Base-by-base conservation (phyloP, 2,329 filamentous ascomycete genomes). In the Fusarium pseudocircinatum region DNA sequence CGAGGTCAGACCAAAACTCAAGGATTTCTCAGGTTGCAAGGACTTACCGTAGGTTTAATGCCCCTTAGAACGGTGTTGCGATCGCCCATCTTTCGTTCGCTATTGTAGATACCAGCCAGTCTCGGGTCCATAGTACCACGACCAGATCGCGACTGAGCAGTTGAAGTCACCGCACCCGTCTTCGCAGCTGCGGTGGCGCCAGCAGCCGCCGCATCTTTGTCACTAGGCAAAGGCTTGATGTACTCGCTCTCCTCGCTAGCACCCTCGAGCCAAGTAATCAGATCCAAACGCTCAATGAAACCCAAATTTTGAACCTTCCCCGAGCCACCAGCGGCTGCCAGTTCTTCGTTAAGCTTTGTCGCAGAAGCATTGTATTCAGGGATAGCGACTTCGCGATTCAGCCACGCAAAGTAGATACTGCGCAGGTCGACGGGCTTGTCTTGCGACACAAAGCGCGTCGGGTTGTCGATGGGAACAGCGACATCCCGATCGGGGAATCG, bases 391-490 rank as follows among this genome's bases (percentile, higher is more conserved):
- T 98, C 96, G 82, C 95, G 94, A 84, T 98, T 97, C 78, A 94
- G 87, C 94, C 95, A 99, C 63, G 95, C 95, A 80, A 98, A 97
- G 86, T 96, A 98, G 83, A 98, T 96, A 81, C 93, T 96, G 80
- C 96, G 94, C 76, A 99, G 87, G 81, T 98, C 94, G 78, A 97
- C 91, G 9, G 92, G 88, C 63, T 89, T 87, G 77, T 89, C 89
- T 66, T 90, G 89, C n/a, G 94, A 95, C 69, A 93, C 88, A 85
- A 98, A 98, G 77, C 96, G 94, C 75, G 96, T 99, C 15, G 92
- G 87, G 20, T 89, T 88, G 57, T 89, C 90, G 74, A 97, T 89
- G 2, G 92, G 86, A 66, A 97, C 87, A 11, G 90, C 87, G 62
- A 90, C 86, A 69, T 89, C 87, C 60, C 85, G 81, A 56, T 88